These are phyloP conservation scores for Alternaria metachromatica DNA, from an alignment of 2,329 filamentous ascomycete genomes.

Conservation along the genomic window DNA sequence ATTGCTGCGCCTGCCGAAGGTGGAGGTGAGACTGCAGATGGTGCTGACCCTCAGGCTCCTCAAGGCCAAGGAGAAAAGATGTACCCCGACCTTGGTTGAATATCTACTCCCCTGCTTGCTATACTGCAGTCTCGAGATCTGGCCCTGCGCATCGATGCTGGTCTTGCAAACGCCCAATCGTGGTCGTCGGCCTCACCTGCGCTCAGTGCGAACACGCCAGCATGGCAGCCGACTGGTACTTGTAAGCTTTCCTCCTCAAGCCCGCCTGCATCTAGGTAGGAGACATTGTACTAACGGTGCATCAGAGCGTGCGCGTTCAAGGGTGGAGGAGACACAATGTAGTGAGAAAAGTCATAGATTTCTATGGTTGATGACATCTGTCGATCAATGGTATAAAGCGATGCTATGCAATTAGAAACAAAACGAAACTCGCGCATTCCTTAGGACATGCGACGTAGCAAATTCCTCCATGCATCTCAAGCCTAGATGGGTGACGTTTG, in stretches of 20 bases:
- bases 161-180: not conserved
- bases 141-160: not conserved
- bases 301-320: not conserved
- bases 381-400: slow-evolving; percentile 13
- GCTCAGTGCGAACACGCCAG: not conserved
- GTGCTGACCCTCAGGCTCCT: not conserved
- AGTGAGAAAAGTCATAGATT: slow-evolving; percentile 1
- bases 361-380: slow-evolving; percentile 4
- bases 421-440: slow-evolving; percentile 2
- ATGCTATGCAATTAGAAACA: slow-evolving; percentile 8
- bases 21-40: not conserved
- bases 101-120: not conserved
- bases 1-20: not conserved
- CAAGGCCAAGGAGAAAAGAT: not conserved
- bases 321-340: not conserved
- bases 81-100: not conserved
- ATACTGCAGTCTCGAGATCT: not conserved
- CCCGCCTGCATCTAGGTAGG: not conserved
- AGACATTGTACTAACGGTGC: not conserved
- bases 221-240: not conserved
- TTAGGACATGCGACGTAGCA: not conserved
- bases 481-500: slow-evolving; percentile 21
- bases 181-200: not conserved
- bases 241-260: not conserved
- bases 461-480: slow-evolving; percentile 7